Conservation (phyloP, 768 basidiomycete genomes). For the Hericium alpestre region DNA sequence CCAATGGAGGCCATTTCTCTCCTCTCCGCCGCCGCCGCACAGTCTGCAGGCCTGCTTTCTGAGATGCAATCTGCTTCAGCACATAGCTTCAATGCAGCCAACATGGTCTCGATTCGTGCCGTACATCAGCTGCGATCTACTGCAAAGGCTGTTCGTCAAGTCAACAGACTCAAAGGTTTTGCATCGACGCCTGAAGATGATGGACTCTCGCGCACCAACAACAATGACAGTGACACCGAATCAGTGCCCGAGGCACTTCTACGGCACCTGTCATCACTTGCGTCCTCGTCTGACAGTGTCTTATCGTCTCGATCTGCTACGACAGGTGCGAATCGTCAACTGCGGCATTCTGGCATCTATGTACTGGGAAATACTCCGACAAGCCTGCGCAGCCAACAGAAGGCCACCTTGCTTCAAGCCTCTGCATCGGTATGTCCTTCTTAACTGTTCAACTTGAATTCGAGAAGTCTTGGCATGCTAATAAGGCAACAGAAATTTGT, state of each 20-base stretch:
- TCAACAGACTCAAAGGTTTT: background rate
- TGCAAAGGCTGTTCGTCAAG: background rate
- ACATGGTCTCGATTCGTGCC: background rate
- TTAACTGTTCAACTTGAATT: background rate
- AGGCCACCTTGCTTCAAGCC: background rate
- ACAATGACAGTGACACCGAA: background rate
- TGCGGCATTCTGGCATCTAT: background rate
- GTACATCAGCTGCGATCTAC: background rate
- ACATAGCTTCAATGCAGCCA: background rate
- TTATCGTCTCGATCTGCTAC: background rate
- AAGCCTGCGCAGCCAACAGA: background rate
- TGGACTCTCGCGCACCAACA: background rate
- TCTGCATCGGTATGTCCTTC: background rate
- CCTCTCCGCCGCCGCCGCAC: background rate
- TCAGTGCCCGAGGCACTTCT: background rate
- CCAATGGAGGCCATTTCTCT: too few relatives aligned
- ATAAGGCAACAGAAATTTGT: background rate
- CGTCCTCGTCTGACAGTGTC: background rate
- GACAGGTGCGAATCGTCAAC: background rate
- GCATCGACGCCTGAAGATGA: background rate
- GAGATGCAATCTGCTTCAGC: background rate
- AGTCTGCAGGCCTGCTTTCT: background rate
- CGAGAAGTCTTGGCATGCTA: background rate
- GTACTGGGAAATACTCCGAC: background rate
- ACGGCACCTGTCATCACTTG: background rate